These are phyloP conservation scores for Phaseolus lunatus DNA, from an alignment of 306 rosid genomes.

Conservation along the genomic window DNA sequence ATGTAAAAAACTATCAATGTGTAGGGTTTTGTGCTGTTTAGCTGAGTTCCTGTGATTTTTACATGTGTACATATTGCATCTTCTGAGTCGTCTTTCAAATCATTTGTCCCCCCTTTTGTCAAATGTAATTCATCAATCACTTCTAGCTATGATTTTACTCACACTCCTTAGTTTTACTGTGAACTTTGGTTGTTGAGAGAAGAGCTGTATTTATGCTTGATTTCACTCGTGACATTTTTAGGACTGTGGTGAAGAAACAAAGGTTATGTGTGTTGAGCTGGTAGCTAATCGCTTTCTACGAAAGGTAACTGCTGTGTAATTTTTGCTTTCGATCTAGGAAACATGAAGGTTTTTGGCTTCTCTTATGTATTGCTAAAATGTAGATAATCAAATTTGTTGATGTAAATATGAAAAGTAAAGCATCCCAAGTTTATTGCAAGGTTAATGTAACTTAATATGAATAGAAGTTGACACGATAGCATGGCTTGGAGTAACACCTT, in stretches of 20 bases:
- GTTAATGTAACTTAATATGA: neutral
- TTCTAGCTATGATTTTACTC: conserved; percentile 24
- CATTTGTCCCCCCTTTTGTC: neutral
- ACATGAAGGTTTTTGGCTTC: conserved; percentile 25
- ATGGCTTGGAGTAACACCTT: conserved; percentile 9
- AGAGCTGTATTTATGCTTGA: conserved; percentile 38
- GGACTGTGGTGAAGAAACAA: conserved; percentile 67
- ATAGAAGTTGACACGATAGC: conserved; percentile 9
- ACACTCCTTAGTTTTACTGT: conserved; percentile 20
- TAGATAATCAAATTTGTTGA: neutral
- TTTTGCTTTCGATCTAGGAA: conserved; percentile 20
- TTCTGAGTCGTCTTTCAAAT: conserved; percentile 15
- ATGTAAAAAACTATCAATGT: neutral
- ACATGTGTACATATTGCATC: neutral
- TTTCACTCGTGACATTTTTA: conserved; percentile 49
- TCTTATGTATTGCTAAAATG: neutral
- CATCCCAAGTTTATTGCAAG: conserved; percentile 16
- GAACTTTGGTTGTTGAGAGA: conserved; percentile 16
- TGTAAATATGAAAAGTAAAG: conserved; percentile 23
- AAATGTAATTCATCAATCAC: conserved; percentile 26
- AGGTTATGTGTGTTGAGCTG: conserved; percentile 86
- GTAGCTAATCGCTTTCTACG: conserved; percentile 95
- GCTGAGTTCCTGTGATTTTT: conserved; percentile 20
- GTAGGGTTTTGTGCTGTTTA: conserved; percentile 2
- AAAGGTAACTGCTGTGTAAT: conserved; percentile 61